Conservation (phyloP, 2,329 filamentous ascomycete genomes). For the Biscogniauxia mediterranea region DNA sequence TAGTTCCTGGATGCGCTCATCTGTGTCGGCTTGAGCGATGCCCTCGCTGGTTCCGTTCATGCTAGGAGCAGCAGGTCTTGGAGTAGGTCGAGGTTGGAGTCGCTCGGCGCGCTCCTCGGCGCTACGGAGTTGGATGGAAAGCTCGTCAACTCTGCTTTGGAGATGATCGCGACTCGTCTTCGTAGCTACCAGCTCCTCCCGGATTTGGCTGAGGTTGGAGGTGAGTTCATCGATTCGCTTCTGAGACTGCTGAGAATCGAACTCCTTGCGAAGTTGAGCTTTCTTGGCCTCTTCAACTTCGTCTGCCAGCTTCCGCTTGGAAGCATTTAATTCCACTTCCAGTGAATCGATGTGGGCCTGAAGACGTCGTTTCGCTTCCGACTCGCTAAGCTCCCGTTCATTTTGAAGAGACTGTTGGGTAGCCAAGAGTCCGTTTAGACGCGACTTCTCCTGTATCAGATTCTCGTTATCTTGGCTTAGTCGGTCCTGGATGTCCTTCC, state of each 20-base stretch:
- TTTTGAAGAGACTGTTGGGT: slow-evolving; percentile 88
- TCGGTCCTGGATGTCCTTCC: slow-evolving; percentile 89
- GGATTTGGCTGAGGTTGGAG: slow-evolving; percentile 71
- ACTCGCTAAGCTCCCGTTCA: slow-evolving; percentile 81
- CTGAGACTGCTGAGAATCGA: slow-evolving; percentile 82
- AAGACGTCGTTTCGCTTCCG: slow-evolving; percentile 76
- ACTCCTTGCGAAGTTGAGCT: slow-evolving; percentile 79
- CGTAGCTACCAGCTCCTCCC: slow-evolving; percentile 80
- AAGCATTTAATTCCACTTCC: slow-evolving; percentile 73
- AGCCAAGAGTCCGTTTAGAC: slow-evolving; percentile 78
- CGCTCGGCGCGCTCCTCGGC: slow-evolving; percentile 84
- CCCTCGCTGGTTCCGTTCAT: slow-evolving; percentile 40
- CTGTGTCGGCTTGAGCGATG: slow-evolving; percentile 46
- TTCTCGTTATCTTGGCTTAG: slow-evolving; percentile 85
- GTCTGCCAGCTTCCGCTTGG: slow-evolving; percentile 79
- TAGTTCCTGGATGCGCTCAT: slow-evolving; percentile 73
- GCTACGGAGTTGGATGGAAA: slow-evolving; percentile 82
- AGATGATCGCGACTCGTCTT: slow-evolving; percentile 90
- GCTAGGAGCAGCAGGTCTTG: slow-evolving; percentile 47
- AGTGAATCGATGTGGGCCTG: slow-evolving; percentile 75
- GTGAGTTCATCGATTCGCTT: slow-evolving; percentile 92
- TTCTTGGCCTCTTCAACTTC: slow-evolving; percentile 86
- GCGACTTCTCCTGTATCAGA: slow-evolving; percentile 77
- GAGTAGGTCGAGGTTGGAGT: slow-evolving; percentile 75
- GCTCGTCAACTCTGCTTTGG: slow-evolving; percentile 82